Conservation (phyloP, 495 filamentous ascomycete genomes). For the Neurospora sp. region DNA sequence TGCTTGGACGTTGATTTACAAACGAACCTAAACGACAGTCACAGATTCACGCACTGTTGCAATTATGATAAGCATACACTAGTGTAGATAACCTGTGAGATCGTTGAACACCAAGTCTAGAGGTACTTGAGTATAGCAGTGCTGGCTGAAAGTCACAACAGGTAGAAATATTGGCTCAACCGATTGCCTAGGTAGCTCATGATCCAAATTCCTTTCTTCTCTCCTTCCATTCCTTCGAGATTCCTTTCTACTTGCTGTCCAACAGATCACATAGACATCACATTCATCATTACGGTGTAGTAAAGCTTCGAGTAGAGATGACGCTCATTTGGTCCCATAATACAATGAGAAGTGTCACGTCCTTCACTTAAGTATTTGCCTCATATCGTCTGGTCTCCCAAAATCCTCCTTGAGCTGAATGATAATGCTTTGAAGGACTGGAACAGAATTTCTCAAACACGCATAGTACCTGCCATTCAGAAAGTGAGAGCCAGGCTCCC, state of each 20-base stretch:
- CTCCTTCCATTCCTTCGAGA: neutral
- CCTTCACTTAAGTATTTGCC: neutral
- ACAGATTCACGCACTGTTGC: neutral
- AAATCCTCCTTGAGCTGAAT: neutral
- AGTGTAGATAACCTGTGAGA: too few species aligned
- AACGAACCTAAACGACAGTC: neutral
- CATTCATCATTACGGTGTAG: neutral
- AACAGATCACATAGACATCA: neutral
- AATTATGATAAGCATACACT: neutral
- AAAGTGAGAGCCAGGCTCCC: neutral
- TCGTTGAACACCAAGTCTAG: too few species aligned
- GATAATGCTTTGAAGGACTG: neutral
- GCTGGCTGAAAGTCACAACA: too few species aligned
- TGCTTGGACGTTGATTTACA: neutral
- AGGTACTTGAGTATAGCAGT: too few species aligned
- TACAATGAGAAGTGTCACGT: neutral
- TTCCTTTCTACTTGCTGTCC: neutral
- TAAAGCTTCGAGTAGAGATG: neutral
- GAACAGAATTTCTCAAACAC: neutral
- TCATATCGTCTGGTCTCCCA: neutral
- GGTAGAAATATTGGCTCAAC: too few species aligned
- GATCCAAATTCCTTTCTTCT: neutral
- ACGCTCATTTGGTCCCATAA: neutral
- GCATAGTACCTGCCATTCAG: neutral
- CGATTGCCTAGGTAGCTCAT: too few species aligned